A percentile compares a stretch with the other conserved stretches of the same genome.
phyloP scores from a whole-genome alignment of 1,139 yeast species.

The Taiozyma sp. region DNA sequence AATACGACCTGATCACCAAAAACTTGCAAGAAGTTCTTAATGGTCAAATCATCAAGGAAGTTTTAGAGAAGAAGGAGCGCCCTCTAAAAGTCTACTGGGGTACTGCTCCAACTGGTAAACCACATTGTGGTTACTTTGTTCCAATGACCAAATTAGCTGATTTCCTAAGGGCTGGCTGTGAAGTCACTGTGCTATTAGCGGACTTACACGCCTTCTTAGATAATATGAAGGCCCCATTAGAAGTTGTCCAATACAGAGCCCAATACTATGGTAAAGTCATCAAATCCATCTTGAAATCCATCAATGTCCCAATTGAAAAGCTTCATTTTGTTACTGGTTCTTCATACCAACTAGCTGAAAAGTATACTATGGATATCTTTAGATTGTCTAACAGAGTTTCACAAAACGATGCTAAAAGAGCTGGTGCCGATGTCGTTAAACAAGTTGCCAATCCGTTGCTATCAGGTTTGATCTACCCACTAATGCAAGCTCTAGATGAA shows the following conservation, averaged over 20 bases:
- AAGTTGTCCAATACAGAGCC: slow-evolving; percentile 84
- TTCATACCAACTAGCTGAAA: slow-evolving; percentile 72
- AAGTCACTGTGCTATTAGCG: slow-evolving; percentile 89
- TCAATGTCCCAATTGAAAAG: slow-evolving; percentile 88
- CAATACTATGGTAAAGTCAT: slow-evolving; percentile 80
- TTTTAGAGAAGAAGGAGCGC: slow-evolving; percentile 75
- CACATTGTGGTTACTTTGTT: slow-evolving; percentile 98
- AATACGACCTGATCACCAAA: slow-evolving; percentile 74
- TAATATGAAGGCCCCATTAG: slow-evolving; percentile 97
- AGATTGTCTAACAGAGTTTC: slow-evolving; percentile 77
- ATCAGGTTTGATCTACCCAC: slow-evolving; percentile 92
- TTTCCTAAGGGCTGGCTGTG: slow-evolving; percentile 93
- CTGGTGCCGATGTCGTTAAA: slow-evolving; percentile 99
- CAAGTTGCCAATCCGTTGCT: slow-evolving; percentile 93
- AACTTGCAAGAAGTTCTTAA: slow-evolving; percentile 90
- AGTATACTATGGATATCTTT: slow-evolving; percentile 87
- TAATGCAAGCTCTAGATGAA: slow-evolving; percentile 98
- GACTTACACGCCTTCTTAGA: slow-evolving; percentile 96
- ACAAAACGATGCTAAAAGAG: slow-evolving; percentile 96
- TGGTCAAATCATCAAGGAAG: slow-evolving; percentile 80
- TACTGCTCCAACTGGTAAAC: slow-evolving; percentile 93
- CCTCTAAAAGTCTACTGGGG: slow-evolving; percentile 95
- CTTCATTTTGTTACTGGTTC: slow-evolving; percentile 84
- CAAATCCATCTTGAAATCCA: slow-evolving; percentile 78
- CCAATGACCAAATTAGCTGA: slow-evolving; percentile 97